These are phyloP conservation scores for Diaporthe aspalathi DNA, from an alignment of 2,329 filamentous ascomycete genomes.

Conservation along the genomic window DNA sequence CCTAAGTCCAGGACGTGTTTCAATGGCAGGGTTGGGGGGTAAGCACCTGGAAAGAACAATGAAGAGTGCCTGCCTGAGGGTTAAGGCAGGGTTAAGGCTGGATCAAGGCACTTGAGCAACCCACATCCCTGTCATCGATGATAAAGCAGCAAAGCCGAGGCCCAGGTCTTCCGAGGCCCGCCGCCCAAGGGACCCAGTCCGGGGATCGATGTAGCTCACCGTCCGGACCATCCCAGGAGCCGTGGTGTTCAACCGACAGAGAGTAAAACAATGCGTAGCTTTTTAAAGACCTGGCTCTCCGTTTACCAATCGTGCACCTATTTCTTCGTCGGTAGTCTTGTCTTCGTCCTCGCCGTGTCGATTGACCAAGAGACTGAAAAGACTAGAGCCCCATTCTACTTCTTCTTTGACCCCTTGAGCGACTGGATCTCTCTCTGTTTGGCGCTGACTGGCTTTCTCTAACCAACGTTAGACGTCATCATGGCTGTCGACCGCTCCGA, in stretches of 20 bases:
- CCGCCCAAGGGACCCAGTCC: not conserved
- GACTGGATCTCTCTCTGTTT: constrained; percentile 18
- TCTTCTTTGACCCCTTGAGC: constrained; percentile 19
- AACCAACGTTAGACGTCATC: constrained; percentile 30
- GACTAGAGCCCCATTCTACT: constrained; percentile 16
- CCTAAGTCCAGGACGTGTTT: not conserved
- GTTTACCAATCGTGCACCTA: constrained; percentile 33
- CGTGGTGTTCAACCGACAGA: not conserved
- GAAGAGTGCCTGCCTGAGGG: not conserved
- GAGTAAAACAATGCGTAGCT: constrained; percentile 21
- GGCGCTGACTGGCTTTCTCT: not conserved
- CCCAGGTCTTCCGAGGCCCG: not conserved
- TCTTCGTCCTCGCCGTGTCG: constrained; percentile 33
- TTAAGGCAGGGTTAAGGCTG: too few species aligned
- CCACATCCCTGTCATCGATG: too few species aligned
- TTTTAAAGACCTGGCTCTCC: constrained; percentile 5
- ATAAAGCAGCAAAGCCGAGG: constrained; percentile 24
- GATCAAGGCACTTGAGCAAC: too few species aligned
- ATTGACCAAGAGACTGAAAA: constrained; percentile 30
- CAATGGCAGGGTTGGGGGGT: not conserved
- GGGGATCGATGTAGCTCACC: constrained; percentile 1
- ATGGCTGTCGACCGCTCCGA: constrained; percentile 58
- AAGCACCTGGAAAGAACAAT: too few species aligned
- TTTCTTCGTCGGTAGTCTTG: constrained; percentile 33
- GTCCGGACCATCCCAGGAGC: not conserved